Evolutionary conservation across 805 yeast genomes (phyloP).

Genomic region (Candida fluviatilis): DNA sequence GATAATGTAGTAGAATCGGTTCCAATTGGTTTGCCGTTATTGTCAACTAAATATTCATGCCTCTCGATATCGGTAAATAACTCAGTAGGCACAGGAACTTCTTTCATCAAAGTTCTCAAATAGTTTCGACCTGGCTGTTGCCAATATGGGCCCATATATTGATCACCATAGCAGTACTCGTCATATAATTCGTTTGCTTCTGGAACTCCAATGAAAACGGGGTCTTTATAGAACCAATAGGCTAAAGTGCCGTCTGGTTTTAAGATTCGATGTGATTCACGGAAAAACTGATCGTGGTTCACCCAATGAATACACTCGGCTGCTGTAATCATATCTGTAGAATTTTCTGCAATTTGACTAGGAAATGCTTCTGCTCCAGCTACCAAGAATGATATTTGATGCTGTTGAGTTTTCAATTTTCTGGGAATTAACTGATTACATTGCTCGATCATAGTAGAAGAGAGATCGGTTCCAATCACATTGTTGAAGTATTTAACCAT

Average conservation of each 20-base stretch:
- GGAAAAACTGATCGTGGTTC: constrained; percentile 49
- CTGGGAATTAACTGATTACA: constrained; percentile 10
- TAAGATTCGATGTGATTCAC: constrained; percentile 46
- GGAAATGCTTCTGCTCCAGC: constrained; percentile 28
- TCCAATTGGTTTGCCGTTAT: constrained; percentile 2
- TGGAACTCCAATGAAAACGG: constrained; percentile 50
- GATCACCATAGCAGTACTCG: constrained; percentile 43
- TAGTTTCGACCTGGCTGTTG: constrained; percentile 45
- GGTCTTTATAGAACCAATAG: constrained; percentile 78
- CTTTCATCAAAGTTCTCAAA: constrained; percentile 33
- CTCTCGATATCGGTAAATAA: constrained; percentile 21
- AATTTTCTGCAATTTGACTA: constrained; percentile 10
- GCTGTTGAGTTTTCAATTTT: constrained; percentile 9
- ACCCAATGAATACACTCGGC: constrained; percentile 92
- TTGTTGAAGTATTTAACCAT: constrained; percentile 40
- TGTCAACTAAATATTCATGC: constrained; percentile 21
- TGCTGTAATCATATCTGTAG: constrained; percentile 66
- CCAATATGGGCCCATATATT: constrained; percentile 47
- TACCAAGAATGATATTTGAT: constrained; percentile 15
- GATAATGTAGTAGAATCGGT: constrained; percentile 6
- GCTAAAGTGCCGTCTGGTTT: constrained; percentile 66
- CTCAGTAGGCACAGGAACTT: constrained; percentile 30
- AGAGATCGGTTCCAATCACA: constrained; percentile 57
- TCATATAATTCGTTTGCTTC: constrained; percentile 51
- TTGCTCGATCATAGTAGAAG: constrained; percentile 17